Evolutionary conservation across 257 asterid species (phyloP).

Genomic region (Solanum medicagineum): DNA sequence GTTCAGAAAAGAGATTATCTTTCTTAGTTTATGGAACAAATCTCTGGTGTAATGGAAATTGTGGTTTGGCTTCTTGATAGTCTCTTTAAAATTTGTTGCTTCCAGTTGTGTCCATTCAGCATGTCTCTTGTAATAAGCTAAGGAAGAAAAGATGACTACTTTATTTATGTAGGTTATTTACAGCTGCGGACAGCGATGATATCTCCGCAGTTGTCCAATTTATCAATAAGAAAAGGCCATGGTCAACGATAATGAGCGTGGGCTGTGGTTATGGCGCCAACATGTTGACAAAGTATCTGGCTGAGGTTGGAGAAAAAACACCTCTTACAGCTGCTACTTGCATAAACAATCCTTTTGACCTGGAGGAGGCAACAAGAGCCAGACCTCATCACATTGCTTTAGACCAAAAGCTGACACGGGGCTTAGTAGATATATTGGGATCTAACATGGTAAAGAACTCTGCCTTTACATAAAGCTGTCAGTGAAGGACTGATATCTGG

Average conservation of each 20-base stretch:
- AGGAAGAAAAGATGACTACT: constrained; percentile 35
- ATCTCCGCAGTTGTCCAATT: constrained; percentile 65
- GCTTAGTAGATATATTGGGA: constrained; percentile 62
- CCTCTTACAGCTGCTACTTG: constrained; percentile 92
- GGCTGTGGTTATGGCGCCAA: constrained; percentile 99
- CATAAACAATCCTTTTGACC: constrained; percentile 92
- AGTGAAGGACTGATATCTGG: neutral
- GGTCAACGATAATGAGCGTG: constrained; percentile 84
- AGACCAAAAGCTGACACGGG: constrained; percentile 50
- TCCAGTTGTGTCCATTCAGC: constrained; percentile 8
- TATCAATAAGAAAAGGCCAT: constrained; percentile 70
- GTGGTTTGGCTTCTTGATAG: neutral
- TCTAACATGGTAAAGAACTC: constrained; percentile 50
- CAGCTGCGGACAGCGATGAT: constrained; percentile 99
- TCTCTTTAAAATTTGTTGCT: neutral
- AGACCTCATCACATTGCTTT: constrained; percentile 32
- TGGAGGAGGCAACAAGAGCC: constrained; percentile 65
- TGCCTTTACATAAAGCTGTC: neutral
- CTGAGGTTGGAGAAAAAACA: constrained; percentile 79
- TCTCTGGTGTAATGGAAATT: neutral
- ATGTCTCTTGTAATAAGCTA: constrained; percentile 29
- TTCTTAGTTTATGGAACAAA: neutral
- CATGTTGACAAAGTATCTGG: constrained; percentile 92
- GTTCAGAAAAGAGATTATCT: neutral
- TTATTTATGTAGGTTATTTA: constrained; percentile 88